A percentile compares a stretch with the other conserved stretches of the same genome.
Evolutionary conservation across 805 yeast genomes (phyloP).

Genomic region (Candida tammaniensis): DNA sequence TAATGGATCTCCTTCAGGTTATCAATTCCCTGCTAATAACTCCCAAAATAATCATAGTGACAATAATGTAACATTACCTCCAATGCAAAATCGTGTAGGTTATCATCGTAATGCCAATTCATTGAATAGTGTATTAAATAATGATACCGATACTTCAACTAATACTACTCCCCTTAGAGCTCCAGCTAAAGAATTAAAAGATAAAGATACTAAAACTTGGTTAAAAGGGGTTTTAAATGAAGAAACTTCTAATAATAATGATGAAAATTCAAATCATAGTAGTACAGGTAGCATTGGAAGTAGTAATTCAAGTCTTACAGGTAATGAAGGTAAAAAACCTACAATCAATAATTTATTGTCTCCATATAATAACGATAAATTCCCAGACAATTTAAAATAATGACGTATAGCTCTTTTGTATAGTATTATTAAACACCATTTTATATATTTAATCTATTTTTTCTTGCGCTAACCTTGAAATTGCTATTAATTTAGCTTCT

Average conservation of each 20-base stretch:
- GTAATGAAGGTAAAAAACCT: conserved; percentile 21
- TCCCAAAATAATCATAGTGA: neutral
- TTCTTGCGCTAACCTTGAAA: conserved; percentile 5
- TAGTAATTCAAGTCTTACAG: conserved; percentile 4
- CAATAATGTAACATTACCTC: conserved; percentile 10
- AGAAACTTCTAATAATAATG: conserved; percentile 24
- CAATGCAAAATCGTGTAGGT: conserved; percentile 4
- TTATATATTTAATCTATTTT: neutral
- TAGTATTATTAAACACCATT: conserved; percentile 1
- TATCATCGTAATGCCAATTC: conserved; percentile 9
- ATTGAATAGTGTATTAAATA: conserved; percentile 6
- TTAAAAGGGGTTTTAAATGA: conserved; percentile 28
- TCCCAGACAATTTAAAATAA: conserved; percentile 5
- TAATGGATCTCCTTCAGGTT: no score
- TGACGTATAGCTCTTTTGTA: conserved; percentile 1
- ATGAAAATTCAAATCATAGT: neutral
- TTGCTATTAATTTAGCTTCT: conserved; percentile 12
- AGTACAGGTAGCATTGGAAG: neutral
- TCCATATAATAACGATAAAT: conserved; percentile 18
- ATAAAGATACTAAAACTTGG: conserved; percentile 21
- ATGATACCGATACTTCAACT: conserved; percentile 6
- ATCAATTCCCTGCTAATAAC: neutral
- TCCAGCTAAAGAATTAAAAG: conserved; percentile 1
- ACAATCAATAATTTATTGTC: conserved; percentile 30
- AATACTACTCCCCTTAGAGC: conserved; percentile 6